Base-by-base conservation (phyloP, 108 stramenopile genomes). In the Cyclotella distinguenda region DNA sequence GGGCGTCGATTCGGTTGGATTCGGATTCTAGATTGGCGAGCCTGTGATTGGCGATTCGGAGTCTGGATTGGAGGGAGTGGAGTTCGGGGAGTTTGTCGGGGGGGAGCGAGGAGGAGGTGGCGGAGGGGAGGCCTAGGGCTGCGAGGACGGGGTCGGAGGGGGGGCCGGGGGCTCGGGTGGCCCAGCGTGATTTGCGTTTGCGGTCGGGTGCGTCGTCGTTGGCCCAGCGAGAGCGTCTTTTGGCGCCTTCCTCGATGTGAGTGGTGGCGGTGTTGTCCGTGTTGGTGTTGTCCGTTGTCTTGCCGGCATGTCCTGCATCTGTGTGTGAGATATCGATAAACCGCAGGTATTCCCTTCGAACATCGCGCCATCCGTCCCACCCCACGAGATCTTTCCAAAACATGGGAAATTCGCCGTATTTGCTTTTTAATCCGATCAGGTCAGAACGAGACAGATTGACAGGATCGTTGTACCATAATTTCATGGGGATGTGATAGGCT, bases 301-400 rank as follows among this genome's bases (percentile, higher is more conserved):
- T 55, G 39, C 48, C 69, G 56, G 27, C 74, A 51, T 33, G 68
- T 54, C 48, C 80, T 21, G 9, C 39, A 11, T 39, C 52, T 7
- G 36, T 4, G 48, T 31, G 32, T 0, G 22, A 32, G 40, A 3
- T 88, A 75, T 64, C 91, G 60, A 30, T 77, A 82, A 61, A 86
- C 47, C 23, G 49, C 47, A 55, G 66, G 22, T 62, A 67, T 30
- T 68, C 80, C 45, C 77, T 74, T 18, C 87, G 60, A 25, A 84
- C 80, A 40, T 90, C 89, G 72, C 85, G 90, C 92, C 92, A 93
- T 47, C 92, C 92, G 3, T 64, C 77, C 92, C 92, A 93, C 52
- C 83, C 85, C 47, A 90, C 42, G 22, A 93, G 82, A 79, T 93
- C 92, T 62, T 85, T 84, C 87, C 87, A 90, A 34, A 93, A 80